Evolutionary conservation across 2,329 filamentous ascomycete genomes (phyloP).

Genomic region (Fusarium albosuccineum): DNA sequence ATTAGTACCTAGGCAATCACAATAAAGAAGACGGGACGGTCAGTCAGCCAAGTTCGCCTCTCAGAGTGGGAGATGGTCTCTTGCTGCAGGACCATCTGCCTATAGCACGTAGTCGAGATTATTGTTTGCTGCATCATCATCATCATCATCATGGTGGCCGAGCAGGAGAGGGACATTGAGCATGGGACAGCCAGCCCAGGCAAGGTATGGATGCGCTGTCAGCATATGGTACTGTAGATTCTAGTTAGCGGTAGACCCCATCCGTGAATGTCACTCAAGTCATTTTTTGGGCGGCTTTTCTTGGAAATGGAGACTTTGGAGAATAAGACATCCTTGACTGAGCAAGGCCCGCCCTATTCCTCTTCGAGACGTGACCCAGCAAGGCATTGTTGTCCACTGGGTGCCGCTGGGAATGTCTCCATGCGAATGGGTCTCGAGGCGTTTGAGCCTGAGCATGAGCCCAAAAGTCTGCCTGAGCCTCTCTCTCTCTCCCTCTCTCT

Average conservation of each 20-base stretch:
- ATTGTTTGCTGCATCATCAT: no score
- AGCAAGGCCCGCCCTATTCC: slow-evolving; percentile 6
- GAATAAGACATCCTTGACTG: slow-evolving; percentile 17
- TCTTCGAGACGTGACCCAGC: slow-evolving; percentile 15
- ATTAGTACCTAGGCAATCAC: slow-evolving; percentile 29
- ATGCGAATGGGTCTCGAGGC: slow-evolving; percentile 12
- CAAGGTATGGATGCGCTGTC: not conserved
- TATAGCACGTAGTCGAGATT: not conserved
- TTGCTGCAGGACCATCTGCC: not conserved
- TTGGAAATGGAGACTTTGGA: slow-evolving; percentile 12
- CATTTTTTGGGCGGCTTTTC: slow-evolving; percentile 14
- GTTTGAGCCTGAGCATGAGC: slow-evolving; percentile 25
- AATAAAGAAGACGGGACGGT: not conserved
- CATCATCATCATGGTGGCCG: no score
- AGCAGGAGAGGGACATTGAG: no score
- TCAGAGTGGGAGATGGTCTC: not conserved
- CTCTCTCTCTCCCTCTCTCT: no score
- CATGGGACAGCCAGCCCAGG: no score
- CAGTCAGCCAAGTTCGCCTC: slow-evolving; percentile 7
- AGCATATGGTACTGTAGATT: slow-evolving; percentile 10
- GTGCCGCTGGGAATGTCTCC: slow-evolving; percentile 31
- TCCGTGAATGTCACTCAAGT: slow-evolving; percentile 31
- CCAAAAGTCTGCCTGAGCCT: slow-evolving; percentile 36
- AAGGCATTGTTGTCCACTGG: slow-evolving; percentile 23
- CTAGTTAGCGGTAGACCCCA: not conserved